Evolutionary conservation across 2,329 filamentous ascomycete genomes (phyloP).

Genomic region (Herpomyces periplanetae): DNA sequence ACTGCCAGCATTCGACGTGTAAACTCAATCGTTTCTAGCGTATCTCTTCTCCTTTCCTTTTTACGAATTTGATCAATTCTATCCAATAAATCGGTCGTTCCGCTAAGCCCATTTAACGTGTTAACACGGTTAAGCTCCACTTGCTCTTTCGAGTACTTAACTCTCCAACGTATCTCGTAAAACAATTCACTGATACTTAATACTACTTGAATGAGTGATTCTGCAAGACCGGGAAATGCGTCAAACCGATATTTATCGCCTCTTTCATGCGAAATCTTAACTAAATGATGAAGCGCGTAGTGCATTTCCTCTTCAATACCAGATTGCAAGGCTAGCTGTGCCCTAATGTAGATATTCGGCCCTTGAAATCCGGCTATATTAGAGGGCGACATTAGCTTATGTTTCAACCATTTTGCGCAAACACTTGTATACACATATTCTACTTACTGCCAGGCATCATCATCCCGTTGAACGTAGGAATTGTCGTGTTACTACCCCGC

Average conservation of each 20-base stretch:
- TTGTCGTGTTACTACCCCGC: constrained; percentile 8
- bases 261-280: constrained; percentile 75
- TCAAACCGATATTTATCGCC: constrained; percentile 90
- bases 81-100: constrained; percentile 29
- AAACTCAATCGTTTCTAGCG: constrained; percentile 27
- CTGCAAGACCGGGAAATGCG: constrained; percentile 50
- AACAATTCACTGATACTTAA: constrained; percentile 38
- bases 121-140: constrained; percentile 13
- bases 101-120: constrained; percentile 20
- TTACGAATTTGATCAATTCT: constrained; percentile 24
- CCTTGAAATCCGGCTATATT: constrained; percentile 19
- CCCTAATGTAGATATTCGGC: constrained; percentile 65
- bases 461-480: constrained; percentile 12
- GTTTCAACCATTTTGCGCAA: constrained; percentile 1
- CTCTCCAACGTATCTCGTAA: constrained; percentile 41
- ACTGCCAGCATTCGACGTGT: constrained; percentile 30
- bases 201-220: constrained; percentile 50
- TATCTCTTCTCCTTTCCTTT: constrained; percentile 17
- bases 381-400: constrained; percentile 2
- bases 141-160: constrained; percentile 25
- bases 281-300: constrained; percentile 69
- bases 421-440: constrained; percentile 2
- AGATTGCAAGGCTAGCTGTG: constrained; percentile 43
- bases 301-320: constrained; percentile 40
- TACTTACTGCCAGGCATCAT: constrained; percentile 21